Percentiles rank a stretch among this genome's conserved stretches.
Evolutionary conservation across 306 rosid species (phyloP).

Genomic region (Aeschynomene evenia): DNA sequence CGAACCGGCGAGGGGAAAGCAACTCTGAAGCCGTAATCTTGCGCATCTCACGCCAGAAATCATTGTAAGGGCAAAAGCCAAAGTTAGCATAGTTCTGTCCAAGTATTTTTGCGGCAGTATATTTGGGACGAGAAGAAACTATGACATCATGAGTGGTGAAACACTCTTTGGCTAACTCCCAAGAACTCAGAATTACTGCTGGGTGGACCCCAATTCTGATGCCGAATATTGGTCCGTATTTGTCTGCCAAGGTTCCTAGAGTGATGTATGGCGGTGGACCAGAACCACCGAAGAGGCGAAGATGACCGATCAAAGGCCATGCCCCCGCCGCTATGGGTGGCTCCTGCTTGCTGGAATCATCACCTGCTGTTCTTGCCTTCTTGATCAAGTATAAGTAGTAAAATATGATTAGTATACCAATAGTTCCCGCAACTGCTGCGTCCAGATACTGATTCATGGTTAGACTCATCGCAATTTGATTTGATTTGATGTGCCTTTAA

Average conservation of each 20-base stretch:
- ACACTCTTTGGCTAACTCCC: conserved; percentile 57
- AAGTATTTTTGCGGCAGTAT: conserved; percentile 22
- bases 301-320: conserved; percentile 75
- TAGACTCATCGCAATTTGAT: background rate
- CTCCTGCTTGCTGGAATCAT: background rate
- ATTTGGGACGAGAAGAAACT: conserved; percentile 46
- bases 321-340: conserved; percentile 55
- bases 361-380: background rate
- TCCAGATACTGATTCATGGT: background rate
- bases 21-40: conserved; percentile 41
- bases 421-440: background rate
- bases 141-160: conserved; percentile 44
- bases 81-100: conserved; percentile 47
- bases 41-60: conserved; percentile 49
- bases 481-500: too few relatives aligned
- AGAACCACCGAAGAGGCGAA: conserved; percentile 37
- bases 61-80: conserved; percentile 43
- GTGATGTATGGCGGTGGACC: conserved; percentile 37
- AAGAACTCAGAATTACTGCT: conserved; percentile 43
- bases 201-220: conserved; percentile 37
- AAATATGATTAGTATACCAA: conserved; percentile 21
- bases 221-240: conserved; percentile 45
- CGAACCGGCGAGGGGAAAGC: conserved; percentile 40
- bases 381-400: background rate
- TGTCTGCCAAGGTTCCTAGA: conserved; percentile 50